Evolutionary conservation across 768 basidiomycete species (phyloP).

Genomic region (Xanthoconium purpureum): DNA sequence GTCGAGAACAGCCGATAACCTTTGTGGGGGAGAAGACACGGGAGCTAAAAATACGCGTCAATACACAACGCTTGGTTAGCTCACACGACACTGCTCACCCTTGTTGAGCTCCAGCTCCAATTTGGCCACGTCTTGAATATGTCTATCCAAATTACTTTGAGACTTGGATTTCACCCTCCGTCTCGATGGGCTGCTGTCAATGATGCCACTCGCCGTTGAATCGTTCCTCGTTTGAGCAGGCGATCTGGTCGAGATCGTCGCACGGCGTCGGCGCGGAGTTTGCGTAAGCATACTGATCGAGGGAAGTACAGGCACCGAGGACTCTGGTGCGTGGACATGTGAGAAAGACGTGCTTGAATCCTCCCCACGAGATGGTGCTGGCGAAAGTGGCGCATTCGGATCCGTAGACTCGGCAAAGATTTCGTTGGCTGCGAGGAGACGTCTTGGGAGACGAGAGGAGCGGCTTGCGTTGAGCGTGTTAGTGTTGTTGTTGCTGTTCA

Average conservation of each 20-base stretch:
- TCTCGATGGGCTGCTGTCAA: constrained; percentile 57
- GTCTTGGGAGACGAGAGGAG: constrained; percentile 56
- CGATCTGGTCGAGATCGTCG: constrained; percentile 66
- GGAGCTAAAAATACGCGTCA: constrained; percentile 27
- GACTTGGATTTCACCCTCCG: constrained; percentile 65
- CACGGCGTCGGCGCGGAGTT: constrained; percentile 45
- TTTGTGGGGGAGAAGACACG: constrained; percentile 40
- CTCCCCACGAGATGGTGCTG: constrained; percentile 9
- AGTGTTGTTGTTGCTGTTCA: neutral
- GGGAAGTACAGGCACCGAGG: constrained; percentile 20
- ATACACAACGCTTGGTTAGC: neutral
- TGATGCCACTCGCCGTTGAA: constrained; percentile 27
- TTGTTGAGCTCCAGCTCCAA: constrained; percentile 64
- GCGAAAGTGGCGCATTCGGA: constrained; percentile 21
- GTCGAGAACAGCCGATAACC: constrained; percentile 67
- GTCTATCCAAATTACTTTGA: constrained; percentile 59
- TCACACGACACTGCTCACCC: constrained; percentile 40
- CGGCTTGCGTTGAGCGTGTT: constrained; percentile 11
- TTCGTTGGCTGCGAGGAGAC: constrained; percentile 61
- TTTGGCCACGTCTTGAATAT: constrained; percentile 63
- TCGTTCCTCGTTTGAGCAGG: constrained; percentile 40
- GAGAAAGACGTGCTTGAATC: constrained; percentile 26
- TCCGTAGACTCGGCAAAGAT: constrained; percentile 50
- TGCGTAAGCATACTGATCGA: constrained; percentile 21
- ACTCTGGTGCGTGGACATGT: constrained; percentile 16